Evolutionary conservation across 75 land plant species (phyloP).

Genomic region (Pinus albicaulis): DNA sequence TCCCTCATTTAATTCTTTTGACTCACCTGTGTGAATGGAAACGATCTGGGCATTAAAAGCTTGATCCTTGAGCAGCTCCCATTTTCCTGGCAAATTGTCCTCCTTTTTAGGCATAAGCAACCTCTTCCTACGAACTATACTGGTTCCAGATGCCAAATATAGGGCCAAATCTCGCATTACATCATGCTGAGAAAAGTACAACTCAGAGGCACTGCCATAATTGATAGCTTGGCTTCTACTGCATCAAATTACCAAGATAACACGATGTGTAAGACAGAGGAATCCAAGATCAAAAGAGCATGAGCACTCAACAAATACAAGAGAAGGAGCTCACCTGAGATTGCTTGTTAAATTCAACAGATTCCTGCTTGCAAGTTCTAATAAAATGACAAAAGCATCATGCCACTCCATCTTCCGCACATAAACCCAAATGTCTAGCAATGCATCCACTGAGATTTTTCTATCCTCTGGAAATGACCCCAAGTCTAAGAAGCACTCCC

Average conservation of each 20-base stretch:
- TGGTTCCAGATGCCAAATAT: slow-evolving; percentile 17
- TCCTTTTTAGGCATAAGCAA: slow-evolving; percentile 55
- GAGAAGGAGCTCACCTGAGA: not conserved
- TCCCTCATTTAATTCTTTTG: too few species aligned
- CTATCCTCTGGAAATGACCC: slow-evolving; percentile 58
- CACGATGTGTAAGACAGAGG: not conserved
- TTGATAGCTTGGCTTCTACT: not conserved
- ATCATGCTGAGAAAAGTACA: slow-evolving; percentile 54
- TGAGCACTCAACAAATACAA: not conserved
- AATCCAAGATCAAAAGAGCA: not conserved
- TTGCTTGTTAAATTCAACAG: slow-evolving; percentile 47
- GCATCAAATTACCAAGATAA: not conserved
- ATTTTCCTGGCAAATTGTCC: slow-evolving; percentile 38
- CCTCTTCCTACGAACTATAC: slow-evolving; percentile 23
- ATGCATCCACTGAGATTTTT: slow-evolving; percentile 46
- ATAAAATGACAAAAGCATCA: slow-evolving; percentile 50
- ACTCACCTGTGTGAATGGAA: slow-evolving; percentile 59
- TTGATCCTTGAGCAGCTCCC: slow-evolving; percentile 38
- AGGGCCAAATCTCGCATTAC: slow-evolving; percentile 60
- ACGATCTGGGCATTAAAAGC: slow-evolving; percentile 51
- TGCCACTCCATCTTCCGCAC: slow-evolving; percentile 41
- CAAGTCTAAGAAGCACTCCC: slow-evolving; percentile 62
- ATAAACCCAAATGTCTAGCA: slow-evolving; percentile 58
- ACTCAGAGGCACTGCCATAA: slow-evolving; percentile 31
- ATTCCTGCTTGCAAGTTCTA: slow-evolving; percentile 49